Conservation (phyloP, 2,329 filamentous ascomycete species). For the Colletotrichum camelliae region DNA sequence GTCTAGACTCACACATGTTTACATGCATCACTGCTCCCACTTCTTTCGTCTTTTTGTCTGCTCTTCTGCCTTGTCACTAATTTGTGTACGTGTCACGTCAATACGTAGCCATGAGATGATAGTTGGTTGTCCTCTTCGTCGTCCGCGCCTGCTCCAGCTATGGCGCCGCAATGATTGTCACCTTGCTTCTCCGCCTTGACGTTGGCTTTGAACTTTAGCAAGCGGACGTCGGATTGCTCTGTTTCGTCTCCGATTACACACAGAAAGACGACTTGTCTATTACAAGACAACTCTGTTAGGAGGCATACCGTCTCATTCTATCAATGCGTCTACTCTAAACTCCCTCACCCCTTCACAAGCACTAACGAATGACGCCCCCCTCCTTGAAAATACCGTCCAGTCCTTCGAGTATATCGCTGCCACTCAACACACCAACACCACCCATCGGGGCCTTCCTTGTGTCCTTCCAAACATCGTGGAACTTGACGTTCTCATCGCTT, state of each 20-base stretch:
- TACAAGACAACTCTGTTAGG: not conserved
- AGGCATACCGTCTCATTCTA: not conserved
- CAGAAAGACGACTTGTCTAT: not conserved
- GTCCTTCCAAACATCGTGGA: conserved; percentile 91
- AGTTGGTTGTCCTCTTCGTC: not conserved
- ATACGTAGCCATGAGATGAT: not conserved
- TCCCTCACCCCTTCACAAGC: conserved; percentile 20
- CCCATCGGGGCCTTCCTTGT: conserved; percentile 57
- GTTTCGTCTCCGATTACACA: not conserved
- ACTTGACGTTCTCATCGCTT: conserved; percentile 91
- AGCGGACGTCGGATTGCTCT: not conserved
- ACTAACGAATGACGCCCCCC: conserved; percentile 70
- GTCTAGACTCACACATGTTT: not conserved
- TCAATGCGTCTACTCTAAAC: not conserved
- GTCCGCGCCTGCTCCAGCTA: not conserved
- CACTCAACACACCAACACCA: conserved; percentile 69
- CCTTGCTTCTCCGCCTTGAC: not conserved
- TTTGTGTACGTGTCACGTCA: not conserved
- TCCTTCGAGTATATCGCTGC: conserved; percentile 84
- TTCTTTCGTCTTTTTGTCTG: not conserved
- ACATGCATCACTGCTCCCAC: not conserved
- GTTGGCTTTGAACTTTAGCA: not conserved
- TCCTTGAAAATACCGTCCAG: conserved; percentile 81
- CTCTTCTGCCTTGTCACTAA: not conserved
- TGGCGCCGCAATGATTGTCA: not conserved